Percentiles rank a stretch among this genome's conserved stretches.
Conservation (phyloP, 805 yeast species). For the Myxozyma nipponensis region DNA sequence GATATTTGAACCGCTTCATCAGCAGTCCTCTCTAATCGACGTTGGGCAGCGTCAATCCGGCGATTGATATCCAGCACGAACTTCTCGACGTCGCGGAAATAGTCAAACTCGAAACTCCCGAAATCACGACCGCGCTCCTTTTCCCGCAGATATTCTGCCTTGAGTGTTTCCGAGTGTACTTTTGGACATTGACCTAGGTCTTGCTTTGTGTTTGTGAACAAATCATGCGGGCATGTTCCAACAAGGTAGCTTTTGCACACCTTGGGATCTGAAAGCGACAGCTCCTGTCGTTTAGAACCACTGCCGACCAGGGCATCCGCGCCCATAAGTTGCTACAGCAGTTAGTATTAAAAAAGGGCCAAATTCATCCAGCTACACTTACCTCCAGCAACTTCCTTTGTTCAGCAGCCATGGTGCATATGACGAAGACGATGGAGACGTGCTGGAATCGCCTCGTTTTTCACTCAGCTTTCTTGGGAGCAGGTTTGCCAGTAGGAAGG, state of each 20-base stretch:
- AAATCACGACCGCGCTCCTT: slow-evolving; percentile 40
- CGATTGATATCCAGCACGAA: slow-evolving; percentile 65
- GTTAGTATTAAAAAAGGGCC: background rate
- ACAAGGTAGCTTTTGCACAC: slow-evolving; percentile 81
- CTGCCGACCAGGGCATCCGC: slow-evolving; percentile 35
- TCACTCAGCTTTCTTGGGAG: too few relatives aligned
- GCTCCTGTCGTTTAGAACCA: slow-evolving; percentile 38
- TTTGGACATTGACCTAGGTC: slow-evolving; percentile 77
- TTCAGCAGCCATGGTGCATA: slow-evolving; percentile 59
- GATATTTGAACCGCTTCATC: slow-evolving; percentile 58
- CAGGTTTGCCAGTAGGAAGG: too few relatives aligned
- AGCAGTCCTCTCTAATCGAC: slow-evolving; percentile 64
- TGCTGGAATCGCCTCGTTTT: too few relatives aligned
- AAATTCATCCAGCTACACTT: background rate
- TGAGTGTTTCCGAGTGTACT: slow-evolving; percentile 69
- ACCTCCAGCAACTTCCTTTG: slow-evolving; percentile 66
- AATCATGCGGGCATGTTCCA: slow-evolving; percentile 81
- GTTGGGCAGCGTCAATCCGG: slow-evolving; percentile 58
- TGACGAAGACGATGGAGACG: too few relatives aligned
- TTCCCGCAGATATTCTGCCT: slow-evolving; percentile 59
- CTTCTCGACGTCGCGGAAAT: slow-evolving; percentile 45
- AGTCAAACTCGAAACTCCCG: slow-evolving; percentile 49
- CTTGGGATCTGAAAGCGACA: slow-evolving; percentile 50
- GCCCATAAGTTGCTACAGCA: slow-evolving; percentile 63
- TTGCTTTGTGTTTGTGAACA: slow-evolving; percentile 76